These are phyloP conservation scores for Claviceps citrina DNA, from an alignment of 2,329 filamentous ascomycete species.

Conservation along the genomic window DNA sequence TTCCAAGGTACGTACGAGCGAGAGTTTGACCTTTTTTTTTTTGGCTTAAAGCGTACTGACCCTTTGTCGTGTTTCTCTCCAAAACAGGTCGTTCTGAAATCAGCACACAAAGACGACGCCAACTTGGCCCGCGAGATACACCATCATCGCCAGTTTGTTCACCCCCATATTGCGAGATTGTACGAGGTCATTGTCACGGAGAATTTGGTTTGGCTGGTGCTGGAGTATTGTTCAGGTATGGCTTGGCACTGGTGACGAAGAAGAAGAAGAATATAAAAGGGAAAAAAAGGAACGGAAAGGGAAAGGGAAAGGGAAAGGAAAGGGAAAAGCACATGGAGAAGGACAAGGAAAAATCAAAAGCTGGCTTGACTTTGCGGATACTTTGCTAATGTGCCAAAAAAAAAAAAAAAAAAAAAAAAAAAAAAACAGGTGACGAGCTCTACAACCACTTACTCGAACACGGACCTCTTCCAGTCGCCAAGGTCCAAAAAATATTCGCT, in stretches of 20 bases:
- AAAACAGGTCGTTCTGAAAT: conserved; percentile 88
- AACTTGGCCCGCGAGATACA: conserved; percentile 97
- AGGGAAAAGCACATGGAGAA: too few species aligned
- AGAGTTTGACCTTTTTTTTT: background rate
- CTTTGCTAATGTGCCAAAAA: background rate
- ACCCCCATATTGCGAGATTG: conserved; percentile 88
- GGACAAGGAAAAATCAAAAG: too few species aligned
- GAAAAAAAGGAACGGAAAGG: too few species aligned
- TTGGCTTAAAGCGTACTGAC: too few species aligned
- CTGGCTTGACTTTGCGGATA: too few species aligned
- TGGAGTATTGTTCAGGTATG: conserved; percentile 88
- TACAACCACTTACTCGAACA: conserved; percentile 89
- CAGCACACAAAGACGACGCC: conserved; percentile 85
- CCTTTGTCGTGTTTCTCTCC: too few species aligned
- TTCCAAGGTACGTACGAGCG: conserved; percentile 54
- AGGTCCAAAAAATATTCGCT: conserved; percentile 90
- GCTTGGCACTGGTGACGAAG: too few species aligned
- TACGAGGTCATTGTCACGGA: conserved; percentile 99
- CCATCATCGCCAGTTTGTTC: conserved; percentile 92
- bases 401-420: background rate
- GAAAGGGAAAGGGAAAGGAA: too few species aligned
- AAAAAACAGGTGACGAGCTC: conserved; percentile 70
- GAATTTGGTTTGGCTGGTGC: conserved; percentile 80
- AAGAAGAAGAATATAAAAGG: background rate
- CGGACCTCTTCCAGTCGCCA: conserved; percentile 67